Percentiles rank a stretch among this genome's conserved stretches.
phyloP scores from a whole-genome alignment of 148 eudicot species.

The Salicornia ramosissima region DNA sequence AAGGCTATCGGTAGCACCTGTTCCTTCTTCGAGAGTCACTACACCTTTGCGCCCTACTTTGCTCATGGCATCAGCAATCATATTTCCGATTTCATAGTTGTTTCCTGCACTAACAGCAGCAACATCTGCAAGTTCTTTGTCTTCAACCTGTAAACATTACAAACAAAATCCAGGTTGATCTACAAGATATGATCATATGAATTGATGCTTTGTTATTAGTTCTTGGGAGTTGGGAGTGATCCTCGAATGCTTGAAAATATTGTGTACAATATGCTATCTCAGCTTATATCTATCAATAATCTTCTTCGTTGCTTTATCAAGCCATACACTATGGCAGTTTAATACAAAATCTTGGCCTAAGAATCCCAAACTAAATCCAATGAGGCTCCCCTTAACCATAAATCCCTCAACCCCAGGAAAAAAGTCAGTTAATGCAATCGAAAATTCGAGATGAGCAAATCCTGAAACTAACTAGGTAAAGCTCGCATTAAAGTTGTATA shows the following conservation, averaged over 20 bases:
- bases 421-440: not conserved
- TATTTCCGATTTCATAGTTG: constrained; percentile 81
- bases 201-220: no score
- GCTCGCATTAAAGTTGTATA: not conserved
- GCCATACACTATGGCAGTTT: no score
- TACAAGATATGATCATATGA: not conserved
- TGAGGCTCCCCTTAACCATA: no score
- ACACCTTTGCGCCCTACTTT: constrained; percentile 95
- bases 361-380: no score
- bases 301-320: no score
- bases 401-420: not conserved
- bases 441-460: no score
- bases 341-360: no score
- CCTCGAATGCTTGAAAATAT: no score
- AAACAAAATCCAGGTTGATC: not conserved
- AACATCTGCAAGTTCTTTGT: constrained; percentile 89
- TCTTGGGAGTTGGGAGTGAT: no score
- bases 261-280: no score
- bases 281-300: no score
- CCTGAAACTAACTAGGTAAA: no score
- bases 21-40: constrained; percentile 95
- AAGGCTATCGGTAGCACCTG: constrained; percentile 65
- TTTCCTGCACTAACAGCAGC: constrained; percentile 99
- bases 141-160: constrained; percentile 60
- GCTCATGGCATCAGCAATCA: constrained; percentile 94